phyloP scores from a whole-genome alignment of 768 basidiomycete genomes.

The Clavulina sp. region DNA sequence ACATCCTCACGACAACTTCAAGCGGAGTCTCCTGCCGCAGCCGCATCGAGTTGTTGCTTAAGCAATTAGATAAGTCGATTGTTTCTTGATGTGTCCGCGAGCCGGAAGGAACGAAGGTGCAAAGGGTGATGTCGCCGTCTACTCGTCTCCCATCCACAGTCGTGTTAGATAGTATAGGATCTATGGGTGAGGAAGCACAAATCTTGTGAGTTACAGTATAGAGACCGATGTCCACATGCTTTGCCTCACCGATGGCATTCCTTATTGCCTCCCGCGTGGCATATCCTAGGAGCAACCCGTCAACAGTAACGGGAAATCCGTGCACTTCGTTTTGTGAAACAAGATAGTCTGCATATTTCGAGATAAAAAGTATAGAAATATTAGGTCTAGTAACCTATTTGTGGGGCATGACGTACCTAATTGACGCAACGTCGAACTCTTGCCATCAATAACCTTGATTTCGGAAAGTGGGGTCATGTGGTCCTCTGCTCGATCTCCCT shows the following conservation, averaged over 20 bases:
- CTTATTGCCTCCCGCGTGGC: slow-evolving; percentile 38
- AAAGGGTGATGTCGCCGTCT: slow-evolving; percentile 11
- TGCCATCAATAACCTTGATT: slow-evolving; percentile 34
- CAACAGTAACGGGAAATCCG: slow-evolving; percentile 47
- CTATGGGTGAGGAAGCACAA: slow-evolving; percentile 15
- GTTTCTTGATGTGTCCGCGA: slow-evolving; percentile 2
- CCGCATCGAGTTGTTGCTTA: slow-evolving; percentile 37
- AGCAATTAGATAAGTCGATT: slow-evolving; percentile 17
- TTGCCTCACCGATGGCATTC: slow-evolving; percentile 21
- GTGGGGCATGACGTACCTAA: slow-evolving; percentile 23
- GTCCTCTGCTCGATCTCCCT: slow-evolving; percentile 40
- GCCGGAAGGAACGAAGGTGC: slow-evolving; percentile 12
- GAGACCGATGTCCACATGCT: no score
- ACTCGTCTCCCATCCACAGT: slow-evolving; percentile 9
- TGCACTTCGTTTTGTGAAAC: slow-evolving; percentile 30
- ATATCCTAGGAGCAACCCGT: slow-evolving; percentile 37
- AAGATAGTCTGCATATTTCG: slow-evolving; percentile 22
- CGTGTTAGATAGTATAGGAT: background rate
- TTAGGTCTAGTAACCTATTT: background rate
- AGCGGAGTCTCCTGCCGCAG: slow-evolving; percentile 51
- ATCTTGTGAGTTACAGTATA: background rate
- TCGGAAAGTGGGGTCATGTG: slow-evolving; percentile 38
- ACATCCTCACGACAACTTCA: slow-evolving; percentile 55
- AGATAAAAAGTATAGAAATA: slow-evolving; percentile 1
- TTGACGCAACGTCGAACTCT: slow-evolving; percentile 27